Percentiles rank a stretch among this genome's conserved stretches.
phyloP scores from a whole-genome alignment of 768 basidiomycete genomes.

The Calocybe indica region DNA sequence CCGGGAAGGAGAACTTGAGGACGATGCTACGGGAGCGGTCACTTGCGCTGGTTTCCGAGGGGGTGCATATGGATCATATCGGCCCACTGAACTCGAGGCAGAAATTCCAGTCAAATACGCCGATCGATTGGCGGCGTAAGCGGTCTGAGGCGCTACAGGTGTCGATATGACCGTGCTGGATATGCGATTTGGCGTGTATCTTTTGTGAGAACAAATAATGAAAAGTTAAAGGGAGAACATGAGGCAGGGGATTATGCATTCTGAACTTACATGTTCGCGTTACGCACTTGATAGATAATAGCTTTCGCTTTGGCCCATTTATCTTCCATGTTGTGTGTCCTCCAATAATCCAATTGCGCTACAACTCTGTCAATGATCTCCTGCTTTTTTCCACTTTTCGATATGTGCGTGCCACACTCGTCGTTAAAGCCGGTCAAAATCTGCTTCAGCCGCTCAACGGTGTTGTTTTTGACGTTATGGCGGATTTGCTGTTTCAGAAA shows the following conservation, averaged over 20 bases:
- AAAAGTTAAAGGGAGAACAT: not conserved
- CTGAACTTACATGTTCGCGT: slow-evolving; percentile 56
- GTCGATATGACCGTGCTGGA: slow-evolving; percentile 11
- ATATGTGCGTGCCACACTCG: slow-evolving; percentile 60
- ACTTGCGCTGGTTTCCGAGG: slow-evolving; percentile 37
- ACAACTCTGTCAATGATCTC: slow-evolving; percentile 79
- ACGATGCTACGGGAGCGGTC: slow-evolving; percentile 28
- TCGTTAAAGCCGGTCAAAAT: slow-evolving; percentile 76
- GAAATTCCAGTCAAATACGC: slow-evolving; percentile 11
- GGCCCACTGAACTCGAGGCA: slow-evolving; percentile 30
- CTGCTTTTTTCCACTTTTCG: slow-evolving; percentile 81
- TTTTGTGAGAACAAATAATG: slow-evolving; percentile 1
- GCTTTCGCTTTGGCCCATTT: slow-evolving; percentile 67
- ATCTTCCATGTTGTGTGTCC: slow-evolving; percentile 46
- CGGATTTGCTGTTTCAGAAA: slow-evolving; percentile 48
- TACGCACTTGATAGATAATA: slow-evolving; percentile 62
- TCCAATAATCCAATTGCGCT: slow-evolving; percentile 54
- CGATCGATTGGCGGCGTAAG: no score
- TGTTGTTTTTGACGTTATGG: slow-evolving; percentile 68
- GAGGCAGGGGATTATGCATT: not conserved
- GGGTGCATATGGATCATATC: slow-evolving; percentile 66
- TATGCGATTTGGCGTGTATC: slow-evolving; percentile 15
- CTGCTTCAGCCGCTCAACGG: slow-evolving; percentile 82
- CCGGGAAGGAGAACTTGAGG: slow-evolving; percentile 23
- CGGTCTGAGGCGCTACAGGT: not conserved